Percentiles rank a stretch among this genome's conserved stretches.
phyloP scores from a whole-genome alignment of 176 grass and related monocot genomes.

The Avena insularis region DNA sequence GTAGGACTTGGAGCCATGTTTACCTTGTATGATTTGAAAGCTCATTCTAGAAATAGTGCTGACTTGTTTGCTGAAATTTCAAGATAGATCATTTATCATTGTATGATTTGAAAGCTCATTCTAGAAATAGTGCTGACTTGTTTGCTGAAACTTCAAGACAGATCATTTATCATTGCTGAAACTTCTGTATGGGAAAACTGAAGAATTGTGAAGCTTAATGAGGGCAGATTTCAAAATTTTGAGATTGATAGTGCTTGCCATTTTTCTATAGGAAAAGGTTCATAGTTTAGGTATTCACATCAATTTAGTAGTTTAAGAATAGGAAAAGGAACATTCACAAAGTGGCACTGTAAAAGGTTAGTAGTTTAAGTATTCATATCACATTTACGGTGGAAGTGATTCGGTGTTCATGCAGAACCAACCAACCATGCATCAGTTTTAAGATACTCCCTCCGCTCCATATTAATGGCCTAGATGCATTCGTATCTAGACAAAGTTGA shows the following conservation, averaged over 20 bases:
- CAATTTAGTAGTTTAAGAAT: not conserved
- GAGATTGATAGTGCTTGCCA: not conserved
- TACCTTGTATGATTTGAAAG: not conserved
- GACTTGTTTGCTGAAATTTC: constrained; percentile 18
- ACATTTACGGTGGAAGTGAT: not conserved
- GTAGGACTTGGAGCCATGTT: not conserved
- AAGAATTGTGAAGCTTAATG: not conserved
- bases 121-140: constrained; percentile 7
- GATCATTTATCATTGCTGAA: not conserved
- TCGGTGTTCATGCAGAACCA: not conserved
- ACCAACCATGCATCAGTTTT: not conserved
- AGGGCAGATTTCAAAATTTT: not conserved
- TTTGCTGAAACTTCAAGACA: constrained; percentile 8
- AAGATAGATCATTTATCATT: constrained; percentile 6
- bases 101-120: not conserved
- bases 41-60: not conserved
- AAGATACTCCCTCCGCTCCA: not conserved
- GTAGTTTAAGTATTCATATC: not conserved
- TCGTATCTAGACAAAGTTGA: too few relatives aligned
- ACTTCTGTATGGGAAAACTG: not conserved
- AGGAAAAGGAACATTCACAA: too few relatives aligned
- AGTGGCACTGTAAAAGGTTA: not conserved
- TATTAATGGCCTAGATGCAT: too few relatives aligned
- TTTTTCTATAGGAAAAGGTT: not conserved
- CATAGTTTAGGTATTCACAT: not conserved